Conservation (phyloP, 345 rosid species). For the Pistacia integerrima region DNA sequence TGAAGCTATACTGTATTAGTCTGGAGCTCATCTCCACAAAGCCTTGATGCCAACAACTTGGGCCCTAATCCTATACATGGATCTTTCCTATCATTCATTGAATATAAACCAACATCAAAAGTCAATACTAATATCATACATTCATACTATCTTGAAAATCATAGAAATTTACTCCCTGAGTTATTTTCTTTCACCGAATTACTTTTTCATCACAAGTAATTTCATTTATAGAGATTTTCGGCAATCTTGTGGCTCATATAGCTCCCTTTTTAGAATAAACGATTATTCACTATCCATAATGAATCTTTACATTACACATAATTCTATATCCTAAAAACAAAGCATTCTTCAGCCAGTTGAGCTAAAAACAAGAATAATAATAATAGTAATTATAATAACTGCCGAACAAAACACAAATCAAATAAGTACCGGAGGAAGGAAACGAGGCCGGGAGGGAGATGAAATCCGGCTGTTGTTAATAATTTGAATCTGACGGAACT, state of each 20-base stretch:
- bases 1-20: background rate
- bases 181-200: too few relatives aligned
- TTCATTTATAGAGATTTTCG: too few relatives aligned
- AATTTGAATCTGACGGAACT: slow-evolving; percentile 33
- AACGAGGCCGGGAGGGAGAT: slow-evolving; percentile 35
- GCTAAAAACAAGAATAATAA: background rate
- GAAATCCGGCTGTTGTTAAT: slow-evolving; percentile 16
- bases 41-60: background rate
- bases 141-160: too few relatives aligned
- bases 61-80: background rate
- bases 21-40: background rate
- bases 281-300: too few relatives aligned
- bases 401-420: background rate
- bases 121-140: too few relatives aligned
- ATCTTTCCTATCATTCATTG: background rate
- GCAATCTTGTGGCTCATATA: too few relatives aligned
- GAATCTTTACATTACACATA: background rate
- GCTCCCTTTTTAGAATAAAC: too few relatives aligned
- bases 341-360: background rate
- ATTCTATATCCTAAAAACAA: background rate
- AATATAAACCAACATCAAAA: background rate
- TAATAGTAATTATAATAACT: too few relatives aligned
- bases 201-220: too few relatives aligned
- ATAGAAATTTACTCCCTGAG: too few relatives aligned
- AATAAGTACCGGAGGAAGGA: slow-evolving; percentile 24